Base-by-base conservation (phyloP, 2,329 filamentous ascomycete species). In the Epichloe sibirici region DNA sequence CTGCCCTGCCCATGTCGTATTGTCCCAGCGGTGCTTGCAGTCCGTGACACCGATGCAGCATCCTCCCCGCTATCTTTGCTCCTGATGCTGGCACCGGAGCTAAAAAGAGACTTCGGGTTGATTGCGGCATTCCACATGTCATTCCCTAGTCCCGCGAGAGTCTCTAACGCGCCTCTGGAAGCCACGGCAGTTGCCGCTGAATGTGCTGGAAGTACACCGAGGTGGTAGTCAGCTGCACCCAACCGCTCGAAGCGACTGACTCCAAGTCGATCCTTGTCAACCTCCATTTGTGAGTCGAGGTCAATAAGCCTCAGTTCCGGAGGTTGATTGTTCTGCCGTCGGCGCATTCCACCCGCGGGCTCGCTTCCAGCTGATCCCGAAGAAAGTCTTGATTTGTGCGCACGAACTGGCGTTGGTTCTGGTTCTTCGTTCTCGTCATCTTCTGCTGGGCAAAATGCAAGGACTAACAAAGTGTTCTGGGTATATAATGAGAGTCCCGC, bases 401-500 rank as follows among this genome's bases (percentile, higher is more conserved):
- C 70, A 35, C 6, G 28, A 34, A 68, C 66, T 39, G 57, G 52
- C 15, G 49, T 21, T 13, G 52, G 38, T 3, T 47, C 17, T 40
- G 35, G 54, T 2, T 70, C 66, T 2, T 72, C 70, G 7, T 76
- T 69, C 9, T 83, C 78, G n/a, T 86, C 78, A 8, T 83, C 75
- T 45, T 89, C 86, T 39, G 84, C 81, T 55, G 84, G 84, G 62
- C 90, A 83, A 70, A 94, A 96, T 64, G 90, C 90, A 71, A 98
- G 85, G 62, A 97, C 86, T 62, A 95, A 80, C 68, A 98, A 78
- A 60, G 95, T 77, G 65, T 82, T 93, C 65, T 89, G 88, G 65
- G 90, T 95, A 82, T 96, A 97, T 70, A 98, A 78, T 58, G 91
- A 94, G 69, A 98, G 86, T 63, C 93, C 93, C 66, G 93, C 95